These are phyloP conservation scores for Penicillium herquei DNA, from an alignment of 495 filamentous ascomycete species.

Conservation along the genomic window DNA sequence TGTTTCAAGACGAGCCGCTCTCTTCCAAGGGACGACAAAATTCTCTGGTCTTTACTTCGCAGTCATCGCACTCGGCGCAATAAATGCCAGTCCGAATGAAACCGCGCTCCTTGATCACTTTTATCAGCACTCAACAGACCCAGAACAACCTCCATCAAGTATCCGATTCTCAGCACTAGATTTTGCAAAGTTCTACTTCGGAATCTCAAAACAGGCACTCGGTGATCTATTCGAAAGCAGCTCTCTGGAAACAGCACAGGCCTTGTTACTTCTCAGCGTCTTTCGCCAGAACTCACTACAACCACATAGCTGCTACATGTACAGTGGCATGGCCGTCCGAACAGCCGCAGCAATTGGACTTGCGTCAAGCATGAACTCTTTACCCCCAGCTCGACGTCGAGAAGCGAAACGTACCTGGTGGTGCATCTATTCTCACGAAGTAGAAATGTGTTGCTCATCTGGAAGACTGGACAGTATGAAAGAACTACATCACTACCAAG, in stretches of 20 bases:
- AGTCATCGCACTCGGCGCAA: constrained; percentile 25
- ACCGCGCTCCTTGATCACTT: constrained; percentile 24
- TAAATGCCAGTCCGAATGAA: constrained; percentile 16
- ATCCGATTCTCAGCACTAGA: constrained; percentile 18
- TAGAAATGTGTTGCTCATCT: constrained; percentile 31
- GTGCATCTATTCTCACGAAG: constrained; percentile 15
- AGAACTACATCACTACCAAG: constrained; percentile 26
- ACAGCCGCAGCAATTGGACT: constrained; percentile 27
- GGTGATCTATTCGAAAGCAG: constrained; percentile 29
- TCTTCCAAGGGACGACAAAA: constrained; percentile 17
- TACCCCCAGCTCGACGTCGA: constrained; percentile 13
- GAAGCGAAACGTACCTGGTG: constrained; percentile 28
- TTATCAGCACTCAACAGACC: constrained; percentile 8
- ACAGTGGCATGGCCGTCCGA: constrained; percentile 25
- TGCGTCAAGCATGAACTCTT: constrained; percentile 23
- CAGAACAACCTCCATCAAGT: not conserved
- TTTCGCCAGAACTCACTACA: constrained; percentile 26
- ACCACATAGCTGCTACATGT: constrained; percentile 22
- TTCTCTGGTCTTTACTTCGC: constrained; percentile 25
- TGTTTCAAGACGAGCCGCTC: constrained; percentile 5
- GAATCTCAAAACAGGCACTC: constrained; percentile 18
- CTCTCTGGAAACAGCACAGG: constrained; percentile 24
- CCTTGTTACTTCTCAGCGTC: constrained; percentile 24
- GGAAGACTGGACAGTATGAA: constrained; percentile 31
- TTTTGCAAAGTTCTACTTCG: constrained; percentile 28